Percentiles rank a stretch among this genome's conserved stretches.
phyloP scores from a whole-genome alignment of 148 eudicot species.

The Camellia japonica region DNA sequence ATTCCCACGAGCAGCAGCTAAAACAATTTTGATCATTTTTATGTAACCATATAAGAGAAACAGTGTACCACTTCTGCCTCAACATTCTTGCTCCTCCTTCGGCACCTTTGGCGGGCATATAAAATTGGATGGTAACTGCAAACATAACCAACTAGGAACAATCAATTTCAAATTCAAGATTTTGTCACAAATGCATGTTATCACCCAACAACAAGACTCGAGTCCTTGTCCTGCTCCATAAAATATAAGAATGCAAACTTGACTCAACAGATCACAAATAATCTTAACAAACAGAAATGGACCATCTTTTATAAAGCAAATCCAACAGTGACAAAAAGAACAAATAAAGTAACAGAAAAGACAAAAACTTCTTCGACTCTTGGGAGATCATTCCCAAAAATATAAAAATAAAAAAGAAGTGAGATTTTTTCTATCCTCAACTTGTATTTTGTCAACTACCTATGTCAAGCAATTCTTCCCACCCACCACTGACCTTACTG shows the following conservation, averaged over 20 bases:
- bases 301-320: no score
- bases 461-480: not conserved
- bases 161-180: not conserved
- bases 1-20: not conserved
- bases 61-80: not conserved
- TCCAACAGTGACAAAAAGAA: no score
- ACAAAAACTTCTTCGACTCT: no score
- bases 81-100: conserved; percentile 15
- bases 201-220: not conserved
- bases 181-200: not conserved
- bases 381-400: no score
- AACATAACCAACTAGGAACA: not conserved
- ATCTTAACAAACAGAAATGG: no score
- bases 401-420: no score
- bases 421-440: not conserved
- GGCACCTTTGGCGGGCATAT: not conserved
- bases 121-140: conserved; percentile 12
- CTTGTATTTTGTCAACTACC: not conserved
- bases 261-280: not conserved
- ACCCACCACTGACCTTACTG: not conserved
- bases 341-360: no score
- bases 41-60: not conserved
- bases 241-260: not conserved
- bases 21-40: no score
- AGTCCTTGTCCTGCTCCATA: not conserved